Evolutionary conservation across 805 yeast genomes (phyloP), one percentile per base, ranked within the genome.

Genomic region (Maudiozyma barnettii): DNA sequence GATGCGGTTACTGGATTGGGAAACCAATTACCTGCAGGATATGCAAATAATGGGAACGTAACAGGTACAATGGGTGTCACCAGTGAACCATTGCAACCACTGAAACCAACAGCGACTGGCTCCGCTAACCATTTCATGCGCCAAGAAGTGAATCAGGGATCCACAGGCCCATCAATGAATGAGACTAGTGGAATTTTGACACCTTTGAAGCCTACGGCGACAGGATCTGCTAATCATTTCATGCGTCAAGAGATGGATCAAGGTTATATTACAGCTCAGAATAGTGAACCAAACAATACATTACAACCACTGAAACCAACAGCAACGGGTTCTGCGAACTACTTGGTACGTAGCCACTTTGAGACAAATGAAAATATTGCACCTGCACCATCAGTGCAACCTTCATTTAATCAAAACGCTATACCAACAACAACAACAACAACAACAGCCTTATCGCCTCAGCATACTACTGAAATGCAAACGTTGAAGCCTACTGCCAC

Each of bases 1-100:
- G 96, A 88, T 60, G 79, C 86, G 46, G 61, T 56, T 1, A 49
- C 60, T 3, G 39, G 55, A 16, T 49, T 51, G 14, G 49, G 52
- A 2, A 5, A 37, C 5, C 41, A 37, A 26, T 14, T 22, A n/a
- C 41, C n/a, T 14, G 33, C 16, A 18, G 35, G 33, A 18, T 43
- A 46, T 6, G 39, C 21, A 36, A 48, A 45, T 29, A 21, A 13
- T 35, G 19, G 20, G 8, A 43, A 41, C 29, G n/a, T 46, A 10
- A 30, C 29, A 19, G 12, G 2, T 19, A 16, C 10, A 1, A 9
- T 37, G 20, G 38, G 23, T 21, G 26, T 13, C n/a, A 9, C 20
- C 2, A 55, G 52, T 30, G 46, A 52, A 0, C 60, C 66, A 1
- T 58, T 64, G 13, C 57, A 64, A 37, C 66, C 67, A 19, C 44